These are phyloP conservation scores for Geotrichum aggregatum DNA, from an alignment of 1,139 yeast genomes.

Conservation along the genomic window DNA sequence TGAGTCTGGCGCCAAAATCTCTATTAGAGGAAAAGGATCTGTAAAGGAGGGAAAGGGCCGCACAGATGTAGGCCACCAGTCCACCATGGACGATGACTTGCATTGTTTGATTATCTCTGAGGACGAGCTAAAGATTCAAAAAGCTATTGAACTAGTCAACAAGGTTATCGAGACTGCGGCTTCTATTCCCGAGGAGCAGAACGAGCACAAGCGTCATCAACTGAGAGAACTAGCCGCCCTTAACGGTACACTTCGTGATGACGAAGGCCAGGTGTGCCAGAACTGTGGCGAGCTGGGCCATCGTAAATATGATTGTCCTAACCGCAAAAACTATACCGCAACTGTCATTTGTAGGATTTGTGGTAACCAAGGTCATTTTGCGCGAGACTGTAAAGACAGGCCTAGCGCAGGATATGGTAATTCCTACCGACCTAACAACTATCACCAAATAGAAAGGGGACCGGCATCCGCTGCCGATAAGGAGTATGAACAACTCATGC, in stretches of 20 bases:
- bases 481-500: constrained; percentile 52
- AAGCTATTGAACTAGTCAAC: constrained; percentile 71
- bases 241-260: constrained; percentile 90
- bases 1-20: constrained; percentile 79
- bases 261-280: constrained; percentile 63
- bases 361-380: constrained; percentile 81
- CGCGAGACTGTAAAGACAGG: constrained; percentile 69
- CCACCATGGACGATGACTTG: constrained; percentile 66
- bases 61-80: constrained; percentile 44
- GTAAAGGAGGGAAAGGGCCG: constrained; percentile 82
- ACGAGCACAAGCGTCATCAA: constrained; percentile 86
- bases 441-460: constrained; percentile 21
- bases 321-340: constrained; percentile 50
- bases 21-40: constrained; percentile 90
- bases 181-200: constrained; percentile 86
- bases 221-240: constrained; percentile 85
- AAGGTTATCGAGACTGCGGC: constrained; percentile 76
- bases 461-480: constrained; percentile 39
- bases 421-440: constrained; percentile 24
- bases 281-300: constrained; percentile 61
- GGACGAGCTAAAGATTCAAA: constrained; percentile 67
- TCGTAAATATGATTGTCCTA: constrained; percentile 58
- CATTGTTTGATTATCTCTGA: constrained; percentile 89
- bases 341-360: constrained; percentile 70
- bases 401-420: constrained; percentile 25